Base-by-base conservation (phyloP, 2,329 filamentous ascomycete species). In the Exophiala sideris region DNA sequence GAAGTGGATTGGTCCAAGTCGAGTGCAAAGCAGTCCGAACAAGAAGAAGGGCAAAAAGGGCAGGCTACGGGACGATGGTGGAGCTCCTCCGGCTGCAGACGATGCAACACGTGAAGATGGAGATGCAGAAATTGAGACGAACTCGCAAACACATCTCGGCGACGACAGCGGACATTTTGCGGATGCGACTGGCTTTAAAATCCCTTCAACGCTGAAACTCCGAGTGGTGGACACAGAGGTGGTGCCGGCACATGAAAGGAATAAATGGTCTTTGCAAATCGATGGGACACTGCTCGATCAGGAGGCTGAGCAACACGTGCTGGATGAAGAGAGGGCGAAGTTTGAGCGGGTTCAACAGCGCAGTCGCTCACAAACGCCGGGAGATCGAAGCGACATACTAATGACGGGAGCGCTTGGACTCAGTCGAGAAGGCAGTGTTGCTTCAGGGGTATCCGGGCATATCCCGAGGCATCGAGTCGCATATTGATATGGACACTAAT, bases 201-300 rank as follows among this genome's bases (percentile, higher is more conserved):
- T 96, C 52, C 80, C 82, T 52, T 87, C 88, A 10, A 82, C 81
- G 65, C 71, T 95, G 35, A 79, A 80, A 49, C 95, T 96, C 72
- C 81, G 85, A 60, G 89, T 96, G 66, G 84, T 86, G 62, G 89
- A 95, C 68, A 89, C 94, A 59, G 91, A 96, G 63, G 67, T 76
- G 20, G 76, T 76, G 64, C 86, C 88, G 1, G 87, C 85, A 24
- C 80, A 84, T 44, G 89, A 87, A 60, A 83, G 84, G 48, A 83
- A 86, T 62, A 86, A 86, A 56, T 89, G 88, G 9, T 94, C 92
- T 67, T 73, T 96, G 57, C 91, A 87, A 62, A 85, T 96, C 58
- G 87, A 94, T 68, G 92, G 91, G 21, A 95, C 89, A n/a, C 86
- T 96, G 80, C 73, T 96, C 46, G 77, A 79, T 44, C 80, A 80